Evolutionary conservation across 2,329 filamentous ascomycete genomes (phyloP).

Genomic region (Spiromastix sp.): DNA sequence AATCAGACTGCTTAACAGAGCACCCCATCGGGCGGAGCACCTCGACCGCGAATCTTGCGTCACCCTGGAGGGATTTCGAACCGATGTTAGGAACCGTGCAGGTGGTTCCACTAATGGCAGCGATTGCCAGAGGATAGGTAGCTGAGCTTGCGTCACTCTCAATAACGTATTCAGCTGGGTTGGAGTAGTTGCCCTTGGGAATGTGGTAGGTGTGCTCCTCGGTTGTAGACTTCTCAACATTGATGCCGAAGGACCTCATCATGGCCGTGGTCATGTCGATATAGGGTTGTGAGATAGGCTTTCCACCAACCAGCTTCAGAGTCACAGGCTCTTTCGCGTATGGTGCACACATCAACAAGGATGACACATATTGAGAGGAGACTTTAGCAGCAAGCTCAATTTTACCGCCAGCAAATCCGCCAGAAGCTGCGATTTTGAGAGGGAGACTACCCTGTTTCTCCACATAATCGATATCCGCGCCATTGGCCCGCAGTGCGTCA

Average conservation of each 20-base stretch:
- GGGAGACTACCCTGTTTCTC: conserved; percentile 77
- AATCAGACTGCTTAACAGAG: conserved; percentile 69
- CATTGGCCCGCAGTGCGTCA: conserved; percentile 77
- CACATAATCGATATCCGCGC: conserved; percentile 76
- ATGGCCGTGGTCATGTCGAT: conserved; percentile 98
- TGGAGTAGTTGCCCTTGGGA: conserved; percentile 71
- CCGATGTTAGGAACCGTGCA: conserved; percentile 97
- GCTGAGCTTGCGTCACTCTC: conserved; percentile 98
- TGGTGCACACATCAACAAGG: conserved; percentile 89
- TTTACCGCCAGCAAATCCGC: conserved; percentile 71
- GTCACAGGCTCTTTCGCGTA: conserved; percentile 94
- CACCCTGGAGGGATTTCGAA: conserved; percentile 80
- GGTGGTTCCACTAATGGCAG: conserved; percentile 88
- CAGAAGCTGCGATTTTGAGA: conserved; percentile 68
- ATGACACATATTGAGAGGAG: conserved; percentile 98
- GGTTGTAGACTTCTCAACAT: conserved; percentile 62
- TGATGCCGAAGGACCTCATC: conserved; percentile 87
- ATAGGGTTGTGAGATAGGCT: conserved; percentile 92
- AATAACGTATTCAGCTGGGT: conserved; percentile 75
- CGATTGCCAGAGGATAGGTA: conserved; percentile 88
- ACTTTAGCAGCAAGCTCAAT: conserved; percentile 92
- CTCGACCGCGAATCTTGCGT: conserved; percentile 86
- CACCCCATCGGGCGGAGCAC: conserved; percentile 92
- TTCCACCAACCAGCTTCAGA: conserved; percentile 82
- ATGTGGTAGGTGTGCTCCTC: conserved; percentile 92